phyloP scores from a whole-genome alignment of 2,329 filamentous ascomycete species.

The Emmonsiellopsis sp. region DNA sequence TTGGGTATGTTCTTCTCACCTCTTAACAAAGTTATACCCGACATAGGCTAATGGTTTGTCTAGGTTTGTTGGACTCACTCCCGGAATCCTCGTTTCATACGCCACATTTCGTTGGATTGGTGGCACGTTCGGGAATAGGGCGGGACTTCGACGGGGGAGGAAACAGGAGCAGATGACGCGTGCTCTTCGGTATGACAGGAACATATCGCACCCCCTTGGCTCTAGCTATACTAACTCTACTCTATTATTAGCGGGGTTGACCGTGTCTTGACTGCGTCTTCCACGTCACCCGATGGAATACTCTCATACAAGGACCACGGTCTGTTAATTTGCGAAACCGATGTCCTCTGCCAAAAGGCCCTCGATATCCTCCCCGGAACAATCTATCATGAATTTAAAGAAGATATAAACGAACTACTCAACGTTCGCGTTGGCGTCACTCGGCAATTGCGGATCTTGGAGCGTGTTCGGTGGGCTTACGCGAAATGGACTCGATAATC shows the following conservation, averaged over 20 bases:
- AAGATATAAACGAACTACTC: conserved; percentile 77
- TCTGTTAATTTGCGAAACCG: conserved; percentile 78
- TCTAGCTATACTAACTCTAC: conserved; percentile 1
- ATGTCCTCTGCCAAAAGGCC: conserved; percentile 65
- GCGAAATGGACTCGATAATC: conserved; percentile 54
- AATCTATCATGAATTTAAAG: conserved; percentile 73
- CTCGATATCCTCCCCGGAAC: conserved; percentile 59
- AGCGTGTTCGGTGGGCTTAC: conserved; percentile 86
- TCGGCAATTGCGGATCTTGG: conserved; percentile 67
- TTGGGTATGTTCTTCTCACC: conserved; percentile 44
- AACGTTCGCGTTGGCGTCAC: conserved; percentile 69
- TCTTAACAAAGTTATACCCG: background rate
- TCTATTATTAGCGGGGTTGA: conserved; percentile 58
- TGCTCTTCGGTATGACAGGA: conserved; percentile 52
- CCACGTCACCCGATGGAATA: conserved; percentile 61
- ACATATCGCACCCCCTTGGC: background rate
- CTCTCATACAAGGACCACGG: conserved; percentile 90
- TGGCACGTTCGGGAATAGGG: conserved; percentile 59
- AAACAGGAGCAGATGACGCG: conserved; percentile 63
- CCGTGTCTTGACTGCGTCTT: conserved; percentile 61
- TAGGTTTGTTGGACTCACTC: conserved; percentile 86
- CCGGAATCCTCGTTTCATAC: conserved; percentile 79
- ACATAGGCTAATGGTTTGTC: background rate
- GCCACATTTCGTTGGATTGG: conserved; percentile 64
- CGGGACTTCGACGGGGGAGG: conserved; percentile 54